A percentile compares a stretch with the other conserved stretches of the same genome.
phyloP scores from a whole-genome alignment of 768 basidiomycete genomes.

The Leccinum uliginosum region DNA sequence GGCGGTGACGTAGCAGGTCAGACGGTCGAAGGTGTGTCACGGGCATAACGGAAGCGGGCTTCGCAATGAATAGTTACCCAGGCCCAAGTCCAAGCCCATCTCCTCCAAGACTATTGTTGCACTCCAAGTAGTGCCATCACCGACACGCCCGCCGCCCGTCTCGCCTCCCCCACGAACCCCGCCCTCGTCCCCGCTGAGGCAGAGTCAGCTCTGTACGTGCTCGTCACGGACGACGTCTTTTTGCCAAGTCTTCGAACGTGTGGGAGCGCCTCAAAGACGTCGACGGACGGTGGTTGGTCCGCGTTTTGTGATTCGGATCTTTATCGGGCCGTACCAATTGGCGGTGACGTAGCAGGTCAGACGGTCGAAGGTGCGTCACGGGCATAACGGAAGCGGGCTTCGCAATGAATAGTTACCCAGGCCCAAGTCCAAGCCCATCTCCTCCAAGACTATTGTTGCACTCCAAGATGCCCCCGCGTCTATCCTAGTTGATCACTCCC shows the following conservation, averaged over 20 bases:
- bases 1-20: constrained; percentile 82
- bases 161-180: background rate
- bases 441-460: constrained; percentile 57
- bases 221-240: constrained; percentile 85
- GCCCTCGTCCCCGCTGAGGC: constrained; percentile 8
- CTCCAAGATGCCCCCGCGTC: constrained; percentile 49
- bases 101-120: constrained; percentile 64
- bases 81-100: constrained; percentile 66
- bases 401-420: constrained; percentile 62
- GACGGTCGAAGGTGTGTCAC: constrained; percentile 37
- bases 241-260: constrained; percentile 69
- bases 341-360: constrained; percentile 78
- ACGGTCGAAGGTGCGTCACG: constrained; percentile 38
- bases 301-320: constrained; percentile 78
- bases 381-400: constrained; percentile 84
- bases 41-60: constrained; percentile 80
- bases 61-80: constrained; percentile 71
- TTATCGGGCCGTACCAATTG: constrained; percentile 56
- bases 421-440: constrained; percentile 72
- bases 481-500: constrained; percentile 90
- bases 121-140: no score
- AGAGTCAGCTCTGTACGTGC: constrained; percentile 60
- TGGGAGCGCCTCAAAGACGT: constrained; percentile 92
- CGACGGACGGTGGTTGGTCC: constrained; percentile 65
- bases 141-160: background rate